Evolutionary conservation across 2,329 filamentous ascomycete genomes (phyloP).

Genomic region (Cladophialophora psammophila): DNA sequence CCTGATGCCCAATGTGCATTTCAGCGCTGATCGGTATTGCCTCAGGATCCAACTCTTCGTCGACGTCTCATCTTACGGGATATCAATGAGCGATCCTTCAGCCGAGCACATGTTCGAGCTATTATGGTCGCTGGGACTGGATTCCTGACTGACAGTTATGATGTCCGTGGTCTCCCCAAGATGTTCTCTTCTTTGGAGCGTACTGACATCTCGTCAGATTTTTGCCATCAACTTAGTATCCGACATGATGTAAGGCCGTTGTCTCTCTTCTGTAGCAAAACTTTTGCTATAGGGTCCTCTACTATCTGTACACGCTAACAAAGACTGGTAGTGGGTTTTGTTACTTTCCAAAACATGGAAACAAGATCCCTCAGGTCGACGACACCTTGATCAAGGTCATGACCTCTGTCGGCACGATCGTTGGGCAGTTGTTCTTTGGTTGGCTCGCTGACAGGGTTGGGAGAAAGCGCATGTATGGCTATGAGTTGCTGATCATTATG

Average conservation of each 20-base stretch:
- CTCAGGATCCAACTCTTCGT: constrained; percentile 22
- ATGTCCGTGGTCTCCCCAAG: constrained; percentile 40
- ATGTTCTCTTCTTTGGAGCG: not conserved
- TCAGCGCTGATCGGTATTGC: not conserved
- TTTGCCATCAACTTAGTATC: constrained; percentile 22
- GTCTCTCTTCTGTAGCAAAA: constrained; percentile 50
- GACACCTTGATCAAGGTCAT: constrained; percentile 86
- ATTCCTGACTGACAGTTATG: constrained; percentile 87
- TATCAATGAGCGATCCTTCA: constrained; percentile 26
- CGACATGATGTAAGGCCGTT: constrained; percentile 15
- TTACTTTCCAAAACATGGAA: constrained; percentile 67
- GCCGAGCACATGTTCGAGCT: constrained; percentile 80
- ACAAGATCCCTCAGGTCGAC: constrained; percentile 67
- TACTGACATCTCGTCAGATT: constrained; percentile 15
- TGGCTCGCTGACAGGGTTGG: constrained; percentile 78
- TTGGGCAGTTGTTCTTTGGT: constrained; percentile 81
- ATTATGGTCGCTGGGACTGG: constrained; percentile 80
- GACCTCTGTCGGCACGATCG: constrained; percentile 80
- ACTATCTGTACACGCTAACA: constrained; percentile 67
- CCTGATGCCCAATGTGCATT: not conserved
- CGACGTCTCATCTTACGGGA: constrained; percentile 22
- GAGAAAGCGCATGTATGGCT: constrained; percentile 83
- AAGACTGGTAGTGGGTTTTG: constrained; percentile 65
- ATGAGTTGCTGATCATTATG: constrained; percentile 81
- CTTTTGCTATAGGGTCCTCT: constrained; percentile 76